Conservation (phyloP, 805 yeast genomes). For the Starmerella riodocensis region DNA sequence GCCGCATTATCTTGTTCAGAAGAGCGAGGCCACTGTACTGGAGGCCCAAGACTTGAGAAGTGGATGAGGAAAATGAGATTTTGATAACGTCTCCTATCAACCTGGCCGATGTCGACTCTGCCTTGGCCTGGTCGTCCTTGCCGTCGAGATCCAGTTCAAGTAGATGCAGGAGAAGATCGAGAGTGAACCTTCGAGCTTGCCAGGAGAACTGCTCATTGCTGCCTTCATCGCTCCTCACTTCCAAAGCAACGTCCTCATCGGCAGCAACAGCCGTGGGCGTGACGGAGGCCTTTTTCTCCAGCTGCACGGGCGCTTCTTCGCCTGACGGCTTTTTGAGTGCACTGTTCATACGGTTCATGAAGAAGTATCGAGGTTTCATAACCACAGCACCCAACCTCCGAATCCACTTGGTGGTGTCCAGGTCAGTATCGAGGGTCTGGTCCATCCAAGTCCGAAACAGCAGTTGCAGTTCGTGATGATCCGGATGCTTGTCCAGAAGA, state of each 20-base stretch:
- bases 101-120: slow-evolving; percentile 20
- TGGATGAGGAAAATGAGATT: slow-evolving; percentile 67
- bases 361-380: slow-evolving; percentile 24
- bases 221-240: slow-evolving; percentile 17
- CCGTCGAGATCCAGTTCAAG: slow-evolving; percentile 19
- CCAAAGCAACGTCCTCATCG: slow-evolving; percentile 29
- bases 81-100: slow-evolving; percentile 49
- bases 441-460: slow-evolving; percentile 51
- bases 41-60: slow-evolving; percentile 49
- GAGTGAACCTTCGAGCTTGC: slow-evolving; percentile 33
- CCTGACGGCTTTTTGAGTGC: neutral
- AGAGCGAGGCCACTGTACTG: slow-evolving; percentile 54
- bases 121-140: slow-evolving; percentile 17
- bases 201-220: slow-evolving; percentile 31
- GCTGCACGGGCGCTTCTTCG: neutral
- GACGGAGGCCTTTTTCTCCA: slow-evolving; percentile 3
- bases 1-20: slow-evolving; percentile 47
- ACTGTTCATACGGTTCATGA: slow-evolving; percentile 2
- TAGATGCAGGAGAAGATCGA: slow-evolving; percentile 27
- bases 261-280: slow-evolving; percentile 33
- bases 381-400: slow-evolving; percentile 34
- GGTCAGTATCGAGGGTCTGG: slow-evolving; percentile 26
- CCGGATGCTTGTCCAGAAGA: slow-evolving; percentile 36
- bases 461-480: slow-evolving; percentile 32
- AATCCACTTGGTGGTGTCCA: slow-evolving; percentile 37